Conservation (phyloP, 78 protist genomes). For the Polysphondylium violaceum region DNA sequence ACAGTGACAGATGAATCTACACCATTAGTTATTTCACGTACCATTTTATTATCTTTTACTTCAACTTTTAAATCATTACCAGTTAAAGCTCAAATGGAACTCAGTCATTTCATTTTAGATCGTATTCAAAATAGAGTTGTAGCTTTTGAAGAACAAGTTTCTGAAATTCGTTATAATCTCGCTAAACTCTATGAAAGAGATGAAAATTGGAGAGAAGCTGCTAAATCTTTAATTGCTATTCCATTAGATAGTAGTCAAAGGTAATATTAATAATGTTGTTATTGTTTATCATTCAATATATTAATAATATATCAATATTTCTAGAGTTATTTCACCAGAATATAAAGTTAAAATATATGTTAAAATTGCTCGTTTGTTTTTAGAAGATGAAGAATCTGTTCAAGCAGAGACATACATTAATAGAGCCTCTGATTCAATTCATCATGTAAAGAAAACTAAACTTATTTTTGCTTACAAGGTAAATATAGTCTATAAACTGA, state of each 20-base stretch:
- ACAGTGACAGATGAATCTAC: constrained; percentile 82
- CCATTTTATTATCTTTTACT: constrained; percentile 56
- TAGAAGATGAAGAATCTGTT: constrained; percentile 89
- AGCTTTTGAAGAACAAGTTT: constrained; percentile 90
- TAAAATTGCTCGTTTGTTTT: constrained; percentile 87
- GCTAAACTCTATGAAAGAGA: constrained; percentile 82
- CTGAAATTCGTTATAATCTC: constrained; percentile 78
- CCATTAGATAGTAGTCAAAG: constrained; percentile 90
- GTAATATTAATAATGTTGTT: too few species aligned
- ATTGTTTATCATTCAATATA: background rate
- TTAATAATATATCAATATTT: constrained; percentile 1
- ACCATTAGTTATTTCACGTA: constrained; percentile 86
- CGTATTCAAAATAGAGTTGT: constrained; percentile 77
- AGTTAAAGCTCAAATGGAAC: constrained; percentile 25
- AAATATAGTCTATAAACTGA: background rate
- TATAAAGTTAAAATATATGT: constrained; percentile 89
- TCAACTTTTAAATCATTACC: background rate
- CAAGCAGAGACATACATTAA: constrained; percentile 88
- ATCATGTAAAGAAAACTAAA: constrained; percentile 60
- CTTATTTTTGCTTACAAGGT: constrained; percentile 57
- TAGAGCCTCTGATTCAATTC: constrained; percentile 84
- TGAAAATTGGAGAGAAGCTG: constrained; percentile 89
- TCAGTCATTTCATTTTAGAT: constrained; percentile 54
- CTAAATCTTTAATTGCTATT: constrained; percentile 82
- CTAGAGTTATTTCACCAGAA: constrained; percentile 83